phyloP scores from a whole-genome alignment of 495 filamentous ascomycete species.

The Aspergillus wentii region DNA sequence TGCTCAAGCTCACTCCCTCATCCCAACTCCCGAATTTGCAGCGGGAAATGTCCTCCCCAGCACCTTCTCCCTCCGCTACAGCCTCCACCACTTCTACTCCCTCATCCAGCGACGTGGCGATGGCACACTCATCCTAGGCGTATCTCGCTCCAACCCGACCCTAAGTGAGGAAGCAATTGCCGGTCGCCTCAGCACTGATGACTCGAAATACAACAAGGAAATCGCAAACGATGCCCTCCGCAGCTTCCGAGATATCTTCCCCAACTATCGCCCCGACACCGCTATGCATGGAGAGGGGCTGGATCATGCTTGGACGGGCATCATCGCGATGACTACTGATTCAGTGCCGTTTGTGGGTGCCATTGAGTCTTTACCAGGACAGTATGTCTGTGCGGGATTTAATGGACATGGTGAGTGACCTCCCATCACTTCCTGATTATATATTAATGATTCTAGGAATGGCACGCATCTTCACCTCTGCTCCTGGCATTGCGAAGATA shows the following conservation, averaged over 20 bases:
- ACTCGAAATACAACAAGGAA: constrained; percentile 20
- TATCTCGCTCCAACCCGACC: constrained; percentile 23
- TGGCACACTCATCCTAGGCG: constrained; percentile 24
- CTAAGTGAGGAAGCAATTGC: constrained; percentile 16
- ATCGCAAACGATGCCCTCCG: constrained; percentile 20
- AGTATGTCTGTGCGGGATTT: constrained; percentile 31
- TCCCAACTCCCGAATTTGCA: constrained; percentile 15
- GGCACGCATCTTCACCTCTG: constrained; percentile 30
- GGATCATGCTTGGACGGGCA: constrained; percentile 28
- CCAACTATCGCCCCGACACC: not conserved
- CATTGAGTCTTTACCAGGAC: constrained; percentile 19
- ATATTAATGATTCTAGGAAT: constrained; percentile 15
- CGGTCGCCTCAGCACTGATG: constrained; percentile 19
- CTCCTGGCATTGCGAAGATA: constrained; percentile 21
- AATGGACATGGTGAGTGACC: constrained; percentile 24
- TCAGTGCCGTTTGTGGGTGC: constrained; percentile 26
- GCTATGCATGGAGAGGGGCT: constrained; percentile 22
- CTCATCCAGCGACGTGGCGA: constrained; percentile 21
- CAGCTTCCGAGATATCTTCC: constrained; percentile 18
- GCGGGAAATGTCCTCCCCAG: constrained; percentile 11
- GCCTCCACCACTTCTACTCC: constrained; percentile 27
- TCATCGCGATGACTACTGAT: constrained; percentile 30
- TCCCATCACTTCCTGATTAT: not conserved
- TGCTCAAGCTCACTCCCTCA: constrained; percentile 23
- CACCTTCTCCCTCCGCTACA: constrained; percentile 26